phyloP scores from a whole-genome alignment of 768 basidiomycete species.

The Podaxis mareebaensis region DNA sequence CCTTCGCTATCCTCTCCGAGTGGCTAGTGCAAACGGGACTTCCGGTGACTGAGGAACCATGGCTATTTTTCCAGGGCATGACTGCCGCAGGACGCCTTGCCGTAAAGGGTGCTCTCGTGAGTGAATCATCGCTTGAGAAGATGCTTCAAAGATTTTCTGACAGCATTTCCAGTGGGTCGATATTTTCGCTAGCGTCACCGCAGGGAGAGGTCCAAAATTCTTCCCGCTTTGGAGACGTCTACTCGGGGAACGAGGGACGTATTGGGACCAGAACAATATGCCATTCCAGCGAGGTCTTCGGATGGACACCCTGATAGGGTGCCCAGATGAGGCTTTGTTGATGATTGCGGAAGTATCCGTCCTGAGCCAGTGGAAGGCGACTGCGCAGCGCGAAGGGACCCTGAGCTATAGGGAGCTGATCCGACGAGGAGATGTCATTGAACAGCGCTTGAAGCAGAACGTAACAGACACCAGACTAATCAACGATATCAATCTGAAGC shows the following conservation, averaged over 20 bases:
- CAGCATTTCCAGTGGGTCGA: conserved; percentile 65
- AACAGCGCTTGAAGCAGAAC: conserved; percentile 58
- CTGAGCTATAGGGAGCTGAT: conserved; percentile 77
- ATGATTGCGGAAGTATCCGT: conserved; percentile 74
- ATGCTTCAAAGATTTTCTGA: conserved; percentile 15
- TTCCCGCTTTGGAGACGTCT: conserved; percentile 66
- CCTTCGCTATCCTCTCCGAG: conserved; percentile 71
- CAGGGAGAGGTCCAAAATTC: conserved; percentile 63
- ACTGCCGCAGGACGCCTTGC: conserved; percentile 53
- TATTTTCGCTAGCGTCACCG: conserved; percentile 66
- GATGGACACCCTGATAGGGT: conserved; percentile 73
- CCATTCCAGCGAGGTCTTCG: conserved; percentile 42
- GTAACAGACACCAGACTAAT: conserved; percentile 31
- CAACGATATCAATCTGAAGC: conserved; percentile 33
- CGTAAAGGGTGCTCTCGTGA: conserved; percentile 73
- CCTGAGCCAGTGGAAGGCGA: conserved; percentile 73
- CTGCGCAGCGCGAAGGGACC: conserved; percentile 61
- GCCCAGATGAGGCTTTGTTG: conserved; percentile 77
- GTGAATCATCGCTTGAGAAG: conserved; percentile 27
- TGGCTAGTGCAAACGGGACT: conserved; percentile 75
- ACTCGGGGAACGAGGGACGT: conserved; percentile 40
- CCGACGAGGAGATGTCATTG: conserved; percentile 69
- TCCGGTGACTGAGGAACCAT: conserved; percentile 63
- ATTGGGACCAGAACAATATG: conserved; percentile 34
- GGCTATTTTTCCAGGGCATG: conserved; percentile 57